Evolutionary conservation across 108 stramenopile species (phyloP).

Genomic region (Conticribra guillardii): DNA sequence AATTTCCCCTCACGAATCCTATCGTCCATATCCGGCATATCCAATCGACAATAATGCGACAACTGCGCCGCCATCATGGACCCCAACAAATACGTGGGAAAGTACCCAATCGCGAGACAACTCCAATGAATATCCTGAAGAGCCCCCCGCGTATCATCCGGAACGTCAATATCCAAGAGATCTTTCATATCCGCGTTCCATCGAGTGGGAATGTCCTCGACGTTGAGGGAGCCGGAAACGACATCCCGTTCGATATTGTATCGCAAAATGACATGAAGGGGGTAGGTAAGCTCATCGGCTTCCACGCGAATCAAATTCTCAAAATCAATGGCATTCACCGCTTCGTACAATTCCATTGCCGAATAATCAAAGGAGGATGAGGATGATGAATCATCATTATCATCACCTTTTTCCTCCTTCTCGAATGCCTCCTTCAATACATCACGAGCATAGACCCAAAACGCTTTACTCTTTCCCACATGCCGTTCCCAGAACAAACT

Average conservation of each 20-base stretch:
- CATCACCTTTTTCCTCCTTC: constrained; percentile 24
- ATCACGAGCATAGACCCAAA: constrained; percentile 75
- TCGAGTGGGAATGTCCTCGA: constrained; percentile 69
- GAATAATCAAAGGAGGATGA: constrained; percentile 50
- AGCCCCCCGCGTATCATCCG: constrained; percentile 78
- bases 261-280: constrained; percentile 91
- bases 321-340: constrained; percentile 73
- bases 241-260: constrained; percentile 89
- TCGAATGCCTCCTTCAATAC: constrained; percentile 63
- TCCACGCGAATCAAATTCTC: constrained; percentile 86
- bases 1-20: constrained; percentile 82
- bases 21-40: constrained; percentile 71
- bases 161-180: constrained; percentile 76
- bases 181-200: constrained; percentile 88
- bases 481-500: constrained; percentile 92
- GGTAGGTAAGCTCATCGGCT: constrained; percentile 93
- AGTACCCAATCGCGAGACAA: constrained; percentile 85
- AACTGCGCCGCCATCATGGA: constrained; percentile 89
- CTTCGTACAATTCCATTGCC: constrained; percentile 75
- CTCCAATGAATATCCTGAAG: constrained; percentile 93
- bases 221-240: constrained; percentile 66
- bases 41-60: constrained; percentile 64
- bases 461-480: constrained; percentile 69
- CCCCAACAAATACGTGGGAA: constrained; percentile 93
- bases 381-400: too few species aligned